Conservation (phyloP, 202 grass and related monocot species). For the Hordeum pubiflorum region DNA sequence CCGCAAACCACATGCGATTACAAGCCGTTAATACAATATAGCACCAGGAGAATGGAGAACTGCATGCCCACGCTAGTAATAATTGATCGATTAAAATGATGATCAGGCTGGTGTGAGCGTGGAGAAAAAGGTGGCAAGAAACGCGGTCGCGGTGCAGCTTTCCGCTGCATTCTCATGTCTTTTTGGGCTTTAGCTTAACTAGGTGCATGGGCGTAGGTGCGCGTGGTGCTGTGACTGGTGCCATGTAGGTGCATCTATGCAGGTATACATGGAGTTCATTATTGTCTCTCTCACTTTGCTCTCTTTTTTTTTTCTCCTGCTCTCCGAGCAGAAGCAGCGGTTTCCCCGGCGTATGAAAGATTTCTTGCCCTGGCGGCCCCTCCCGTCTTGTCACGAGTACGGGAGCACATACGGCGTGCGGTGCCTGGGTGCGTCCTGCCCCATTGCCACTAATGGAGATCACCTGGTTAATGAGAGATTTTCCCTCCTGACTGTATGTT, state of each 20-base stretch:
- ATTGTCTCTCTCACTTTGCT: conserved; percentile 21
- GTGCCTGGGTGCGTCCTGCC: neutral
- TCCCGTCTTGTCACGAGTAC: conserved; percentile 22
- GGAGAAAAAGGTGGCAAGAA: conserved; percentile 22
- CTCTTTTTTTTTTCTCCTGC: conserved; percentile 23
- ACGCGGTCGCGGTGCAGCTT: conserved; percentile 33
- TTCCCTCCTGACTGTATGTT: neutral
- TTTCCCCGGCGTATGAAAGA: conserved; percentile 25
- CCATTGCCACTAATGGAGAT: conserved; percentile 5
- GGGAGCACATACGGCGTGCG: conserved; percentile 12
- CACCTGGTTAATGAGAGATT: neutral
- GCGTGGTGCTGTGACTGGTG: neutral
- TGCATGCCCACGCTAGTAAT: neutral
- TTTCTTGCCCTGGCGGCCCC: neutral
- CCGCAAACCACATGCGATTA: conserved; percentile 2
- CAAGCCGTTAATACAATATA: neutral
- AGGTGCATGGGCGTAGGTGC: neutral
- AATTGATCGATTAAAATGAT: neutral
- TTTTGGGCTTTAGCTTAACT: conserved; percentile 29
- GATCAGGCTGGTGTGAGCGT: conserved; percentile 33
- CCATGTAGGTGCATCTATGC: neutral
- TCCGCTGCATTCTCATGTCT: conserved; percentile 29
- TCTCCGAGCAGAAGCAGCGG: conserved; percentile 29
- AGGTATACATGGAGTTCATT: conserved; percentile 25
- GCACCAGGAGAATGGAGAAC: neutral